A percentile compares a stretch with the other conserved stretches of the same genome.
phyloP scores from a whole-genome alignment of 2,329 filamentous ascomycete species.

The Grosmannia huntii region DNA sequence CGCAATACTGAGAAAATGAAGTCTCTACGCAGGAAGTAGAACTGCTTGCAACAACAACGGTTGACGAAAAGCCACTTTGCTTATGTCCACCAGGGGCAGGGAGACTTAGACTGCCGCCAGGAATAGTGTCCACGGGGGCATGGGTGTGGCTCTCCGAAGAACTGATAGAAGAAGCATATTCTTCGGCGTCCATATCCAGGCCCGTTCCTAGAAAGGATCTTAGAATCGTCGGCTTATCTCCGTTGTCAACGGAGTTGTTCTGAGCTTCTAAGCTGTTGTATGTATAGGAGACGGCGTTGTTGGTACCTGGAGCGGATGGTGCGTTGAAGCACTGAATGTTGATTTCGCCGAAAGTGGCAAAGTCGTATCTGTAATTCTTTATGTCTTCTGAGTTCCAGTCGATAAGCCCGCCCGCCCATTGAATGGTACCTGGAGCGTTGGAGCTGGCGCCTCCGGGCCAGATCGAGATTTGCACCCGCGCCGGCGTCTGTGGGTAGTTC shows the following conservation, averaged over 20 bases:
- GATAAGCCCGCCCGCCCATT: slow-evolving; percentile 84
- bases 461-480: slow-evolving; percentile 83
- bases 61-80: background rate
- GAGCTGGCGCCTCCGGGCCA: slow-evolving; percentile 79
- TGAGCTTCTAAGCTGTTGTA: slow-evolving; percentile 54
- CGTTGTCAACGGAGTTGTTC: slow-evolving; percentile 66
- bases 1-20: slow-evolving; percentile 29
- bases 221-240: slow-evolving; percentile 61
- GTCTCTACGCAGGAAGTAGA: slow-evolving; percentile 21
- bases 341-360: slow-evolving; percentile 64
- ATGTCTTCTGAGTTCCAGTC: slow-evolving; percentile 76
- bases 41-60: background rate
- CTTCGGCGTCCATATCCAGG: slow-evolving; percentile 49
- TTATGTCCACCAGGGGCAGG: slow-evolving; percentile 13
- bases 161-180: slow-evolving; percentile 5
- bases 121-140: slow-evolving; percentile 13
- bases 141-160: slow-evolving; percentile 7
- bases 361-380: slow-evolving; percentile 77
- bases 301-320: slow-evolving; percentile 47
- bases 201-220: slow-evolving; percentile 74
- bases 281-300: slow-evolving; percentile 59
- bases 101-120: slow-evolving; percentile 18
- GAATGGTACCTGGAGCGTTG: slow-evolving; percentile 73
- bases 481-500: slow-evolving; percentile 80
- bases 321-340: slow-evolving; percentile 75